A percentile compares a stretch with the other conserved stretches of the same genome.
phyloP scores from a whole-genome alignment of 345 rosid genomes.

The Brassica rapa region DNA sequence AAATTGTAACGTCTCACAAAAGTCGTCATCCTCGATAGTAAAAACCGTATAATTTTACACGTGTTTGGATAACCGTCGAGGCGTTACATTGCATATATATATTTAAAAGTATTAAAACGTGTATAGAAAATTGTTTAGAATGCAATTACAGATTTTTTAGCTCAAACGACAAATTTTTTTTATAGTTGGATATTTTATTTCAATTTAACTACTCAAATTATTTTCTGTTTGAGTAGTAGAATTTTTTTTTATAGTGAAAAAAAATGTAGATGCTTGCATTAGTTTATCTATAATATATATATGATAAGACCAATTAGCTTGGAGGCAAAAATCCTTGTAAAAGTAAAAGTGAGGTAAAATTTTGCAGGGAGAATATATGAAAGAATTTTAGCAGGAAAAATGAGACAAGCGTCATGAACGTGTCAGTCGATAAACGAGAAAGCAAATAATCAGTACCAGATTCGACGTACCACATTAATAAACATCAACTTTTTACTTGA shows the following conservation, averaged over 20 bases:
- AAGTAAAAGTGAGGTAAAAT: slow-evolving; percentile 13
- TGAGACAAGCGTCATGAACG: slow-evolving; percentile 39
- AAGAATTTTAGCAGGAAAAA: slow-evolving; percentile 18
- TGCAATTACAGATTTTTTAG: no score
- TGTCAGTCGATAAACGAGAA: slow-evolving; percentile 34
- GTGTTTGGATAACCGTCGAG: background rate
- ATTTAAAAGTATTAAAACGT: slow-evolving; percentile 11
- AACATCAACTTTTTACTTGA: background rate
- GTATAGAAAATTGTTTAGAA: background rate
- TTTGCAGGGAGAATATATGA: slow-evolving; percentile 17
- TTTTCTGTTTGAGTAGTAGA: no score
- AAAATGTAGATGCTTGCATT: background rate
- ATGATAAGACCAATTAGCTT: slow-evolving; percentile 7
- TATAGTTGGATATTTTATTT: no score
- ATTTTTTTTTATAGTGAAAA: no score
- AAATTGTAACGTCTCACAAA: background rate
- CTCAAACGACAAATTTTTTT: no score
- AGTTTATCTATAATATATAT: background rate
- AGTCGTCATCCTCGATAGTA: background rate
- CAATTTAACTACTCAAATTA: no score
- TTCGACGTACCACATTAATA: slow-evolving; percentile 41
- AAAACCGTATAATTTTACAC: background rate
- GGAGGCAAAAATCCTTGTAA: slow-evolving; percentile 6
- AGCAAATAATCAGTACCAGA: slow-evolving; percentile 31
- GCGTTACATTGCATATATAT: background rate